phyloP scores from a whole-genome alignment of 768 basidiomycete species.

The Leccinellum luteum region DNA sequence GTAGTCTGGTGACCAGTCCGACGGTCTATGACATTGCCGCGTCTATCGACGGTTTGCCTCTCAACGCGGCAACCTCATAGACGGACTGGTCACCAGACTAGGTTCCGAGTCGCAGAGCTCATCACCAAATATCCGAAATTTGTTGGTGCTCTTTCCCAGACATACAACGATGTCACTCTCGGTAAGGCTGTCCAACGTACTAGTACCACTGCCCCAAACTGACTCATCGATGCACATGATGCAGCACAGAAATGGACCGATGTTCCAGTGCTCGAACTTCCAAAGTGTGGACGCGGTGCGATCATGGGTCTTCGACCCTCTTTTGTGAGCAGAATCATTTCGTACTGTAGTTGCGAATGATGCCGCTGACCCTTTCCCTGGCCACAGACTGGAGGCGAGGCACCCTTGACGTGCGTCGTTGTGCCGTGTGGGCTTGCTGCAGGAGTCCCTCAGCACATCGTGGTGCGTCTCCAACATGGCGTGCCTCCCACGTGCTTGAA shows the following conservation, averaged over 20 bases:
- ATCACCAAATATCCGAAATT: constrained; percentile 60
- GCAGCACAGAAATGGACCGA: constrained; percentile 76
- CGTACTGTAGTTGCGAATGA: background rate
- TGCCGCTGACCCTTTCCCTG: background rate
- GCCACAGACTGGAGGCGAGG: constrained; percentile 38
- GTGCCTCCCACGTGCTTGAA: background rate
- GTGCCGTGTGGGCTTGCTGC: constrained; percentile 69
- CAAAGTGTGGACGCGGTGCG: constrained; percentile 49
- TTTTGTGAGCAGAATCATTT: constrained; percentile 37
- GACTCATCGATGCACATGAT: background rate
- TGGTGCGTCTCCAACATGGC: constrained; percentile 42
- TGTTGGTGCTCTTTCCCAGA: constrained; percentile 64
- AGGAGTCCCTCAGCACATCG: constrained; percentile 60
- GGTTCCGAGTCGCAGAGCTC: constrained; percentile 47
- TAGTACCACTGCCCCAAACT: background rate
- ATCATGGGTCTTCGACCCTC: constrained; percentile 57
- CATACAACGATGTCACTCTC: constrained; percentile 69
- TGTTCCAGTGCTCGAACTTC: constrained; percentile 60
- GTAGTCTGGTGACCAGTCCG: too few relatives aligned
- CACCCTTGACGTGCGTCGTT: constrained; percentile 37
- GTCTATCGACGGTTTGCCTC: too few relatives aligned
- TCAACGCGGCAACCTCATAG: too few relatives aligned
- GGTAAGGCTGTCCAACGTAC: constrained; percentile 36
- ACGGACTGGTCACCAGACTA: too few relatives aligned
- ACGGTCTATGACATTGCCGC: too few relatives aligned